Conservation (phyloP, 192 early-diverging fungal species). For the Coemansia sp. region DNA sequence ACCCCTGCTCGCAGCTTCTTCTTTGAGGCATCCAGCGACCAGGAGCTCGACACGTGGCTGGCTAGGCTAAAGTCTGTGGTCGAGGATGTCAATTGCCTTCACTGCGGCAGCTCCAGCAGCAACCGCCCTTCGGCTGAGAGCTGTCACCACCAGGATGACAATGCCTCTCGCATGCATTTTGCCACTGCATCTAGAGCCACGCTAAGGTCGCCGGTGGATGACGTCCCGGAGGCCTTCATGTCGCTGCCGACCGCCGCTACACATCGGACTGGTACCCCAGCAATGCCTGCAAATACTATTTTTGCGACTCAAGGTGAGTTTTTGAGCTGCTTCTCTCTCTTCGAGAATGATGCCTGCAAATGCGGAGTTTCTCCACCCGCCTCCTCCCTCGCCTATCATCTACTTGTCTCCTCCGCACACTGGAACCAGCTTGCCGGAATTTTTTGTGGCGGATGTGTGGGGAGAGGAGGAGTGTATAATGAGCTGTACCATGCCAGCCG, state of each 20-base stretch:
- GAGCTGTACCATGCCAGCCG: neutral
- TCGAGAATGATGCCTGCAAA: neutral
- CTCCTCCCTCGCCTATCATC: neutral
- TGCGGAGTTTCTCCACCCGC: neutral
- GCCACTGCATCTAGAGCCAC: slow-evolving; percentile 17
- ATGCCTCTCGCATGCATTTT: slow-evolving; percentile 20
- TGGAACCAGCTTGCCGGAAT: neutral
- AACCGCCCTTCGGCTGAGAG: slow-evolving; percentile 19
- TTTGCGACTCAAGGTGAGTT: slow-evolving; percentile 27
- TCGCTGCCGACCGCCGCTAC: slow-evolving; percentile 25
- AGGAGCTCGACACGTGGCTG: slow-evolving; percentile 45
- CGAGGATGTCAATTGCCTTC: slow-evolving; percentile 14
- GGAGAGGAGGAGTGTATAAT: neutral
- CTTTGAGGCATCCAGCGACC: slow-evolving; percentile 50
- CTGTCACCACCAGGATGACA: slow-evolving; percentile 1
- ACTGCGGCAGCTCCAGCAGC: slow-evolving; percentile 14
- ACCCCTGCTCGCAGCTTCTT: slow-evolving; percentile 40
- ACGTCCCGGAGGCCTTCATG: slow-evolving; percentile 18
- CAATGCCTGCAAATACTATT: slow-evolving; percentile 17
- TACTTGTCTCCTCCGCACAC: neutral
- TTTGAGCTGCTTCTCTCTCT: neutral
- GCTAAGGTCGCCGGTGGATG: slow-evolving; percentile 8
- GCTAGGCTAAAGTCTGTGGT: slow-evolving; percentile 17
- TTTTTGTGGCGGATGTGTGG: neutral
- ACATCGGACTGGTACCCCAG: slow-evolving; percentile 15